Evolutionary conservation across 306 rosid species (phyloP).

Genomic region (Cicer chorassanicum): DNA sequence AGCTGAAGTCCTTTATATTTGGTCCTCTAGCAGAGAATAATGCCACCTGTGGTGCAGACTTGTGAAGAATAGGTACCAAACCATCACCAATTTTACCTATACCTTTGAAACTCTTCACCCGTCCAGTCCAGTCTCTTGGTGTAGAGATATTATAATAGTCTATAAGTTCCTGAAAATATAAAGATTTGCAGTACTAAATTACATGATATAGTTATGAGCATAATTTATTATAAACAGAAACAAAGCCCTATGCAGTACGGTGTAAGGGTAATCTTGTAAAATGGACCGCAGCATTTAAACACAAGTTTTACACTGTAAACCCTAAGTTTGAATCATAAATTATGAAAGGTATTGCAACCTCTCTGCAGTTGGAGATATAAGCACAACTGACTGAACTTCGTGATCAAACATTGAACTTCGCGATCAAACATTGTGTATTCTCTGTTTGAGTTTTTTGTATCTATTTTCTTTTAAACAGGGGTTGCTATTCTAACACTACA

Average conservation of each 20-base stretch:
- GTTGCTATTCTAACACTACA: not conserved
- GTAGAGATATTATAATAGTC: slow-evolving; percentile 88
- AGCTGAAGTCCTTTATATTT: slow-evolving; percentile 87
- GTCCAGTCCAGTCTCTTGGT: slow-evolving; percentile 96
- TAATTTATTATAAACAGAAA: slow-evolving; percentile 26
- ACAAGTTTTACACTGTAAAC: no score
- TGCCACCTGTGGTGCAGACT: slow-evolving; percentile 99
- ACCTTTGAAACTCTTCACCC: slow-evolving; percentile 87
- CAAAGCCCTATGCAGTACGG: no score
- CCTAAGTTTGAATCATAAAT: no score
- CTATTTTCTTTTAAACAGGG: no score
- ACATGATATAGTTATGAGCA: slow-evolving; percentile 24
- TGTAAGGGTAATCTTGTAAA: no score
- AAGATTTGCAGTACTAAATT: slow-evolving; percentile 40
- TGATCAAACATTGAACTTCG: no score
- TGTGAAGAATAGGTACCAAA: slow-evolving; percentile 85
- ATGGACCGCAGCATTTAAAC: no score
- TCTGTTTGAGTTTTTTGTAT: no score
- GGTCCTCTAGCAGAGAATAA: slow-evolving; percentile 96
- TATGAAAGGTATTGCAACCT: no score
- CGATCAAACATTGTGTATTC: no score
- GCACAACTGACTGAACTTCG: no score
- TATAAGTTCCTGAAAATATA: slow-evolving; percentile 75
- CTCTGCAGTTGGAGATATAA: no score
- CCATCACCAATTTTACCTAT: slow-evolving; percentile 90